Evolutionary conservation across 2,329 filamentous ascomycete species (phyloP).

Genomic region (Alternaria conjuncta): DNA sequence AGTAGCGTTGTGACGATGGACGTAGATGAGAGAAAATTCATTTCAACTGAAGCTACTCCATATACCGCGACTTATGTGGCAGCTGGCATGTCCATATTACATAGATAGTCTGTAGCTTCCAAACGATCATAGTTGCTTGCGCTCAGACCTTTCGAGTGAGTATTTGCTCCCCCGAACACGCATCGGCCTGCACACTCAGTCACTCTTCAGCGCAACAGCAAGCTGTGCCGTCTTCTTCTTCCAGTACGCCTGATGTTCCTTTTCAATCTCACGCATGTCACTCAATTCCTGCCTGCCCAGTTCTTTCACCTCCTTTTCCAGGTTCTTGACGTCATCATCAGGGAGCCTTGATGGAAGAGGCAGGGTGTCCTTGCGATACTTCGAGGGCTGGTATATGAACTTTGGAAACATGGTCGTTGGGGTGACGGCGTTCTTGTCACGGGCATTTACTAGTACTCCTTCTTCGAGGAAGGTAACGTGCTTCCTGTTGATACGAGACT

Average conservation of each 20-base stretch:
- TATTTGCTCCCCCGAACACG: background rate
- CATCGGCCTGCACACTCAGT: constrained; percentile 11
- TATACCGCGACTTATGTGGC: background rate
- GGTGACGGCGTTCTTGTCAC: background rate
- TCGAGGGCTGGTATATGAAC: constrained; percentile 26
- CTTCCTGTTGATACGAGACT: constrained; percentile 20
- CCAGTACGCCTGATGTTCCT: constrained; percentile 33
- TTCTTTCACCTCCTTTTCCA: constrained; percentile 21
- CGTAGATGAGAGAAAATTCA: background rate
- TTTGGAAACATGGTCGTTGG: constrained; percentile 13
- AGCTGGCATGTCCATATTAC: background rate
- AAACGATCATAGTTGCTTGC: background rate
- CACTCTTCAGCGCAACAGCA: constrained; percentile 17
- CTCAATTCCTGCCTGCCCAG: constrained; percentile 29
- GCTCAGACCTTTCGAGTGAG: background rate
- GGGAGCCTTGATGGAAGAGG: constrained; percentile 16
- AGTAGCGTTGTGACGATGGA: background rate
- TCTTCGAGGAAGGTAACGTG: constrained; percentile 30
- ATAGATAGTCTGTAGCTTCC: background rate
- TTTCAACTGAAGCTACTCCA: background rate
- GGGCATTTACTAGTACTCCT: background rate
- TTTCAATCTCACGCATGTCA: constrained; percentile 27
- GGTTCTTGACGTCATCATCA: constrained; percentile 12
- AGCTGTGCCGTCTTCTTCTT: constrained; percentile 32
- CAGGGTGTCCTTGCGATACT: constrained; percentile 7